Evolutionary conservation across 139 green algal genomes (phyloP), one percentile per base, ranked within the genome.

Genomic region (Volvox reticuliferus): DNA sequence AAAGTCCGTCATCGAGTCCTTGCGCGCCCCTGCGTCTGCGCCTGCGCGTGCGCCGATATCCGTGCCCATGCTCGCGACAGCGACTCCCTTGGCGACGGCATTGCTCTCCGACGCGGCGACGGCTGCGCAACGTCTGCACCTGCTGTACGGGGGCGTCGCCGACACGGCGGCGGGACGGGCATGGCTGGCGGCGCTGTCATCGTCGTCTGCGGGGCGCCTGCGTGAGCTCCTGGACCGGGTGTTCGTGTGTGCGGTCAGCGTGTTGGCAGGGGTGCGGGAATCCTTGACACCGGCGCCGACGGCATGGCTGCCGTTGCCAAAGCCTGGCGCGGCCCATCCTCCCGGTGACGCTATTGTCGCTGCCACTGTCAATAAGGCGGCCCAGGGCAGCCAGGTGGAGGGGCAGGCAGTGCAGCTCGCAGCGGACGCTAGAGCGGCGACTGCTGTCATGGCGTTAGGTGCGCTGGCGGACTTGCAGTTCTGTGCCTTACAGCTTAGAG

Each of bases 391-490:
- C 24, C 81, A 3, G 0, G 55, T 32, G 80, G 17, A 18, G 50
- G 16, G 26, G 18, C 28, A 61, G 26, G 21, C 3, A 1, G 80
- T 5, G 50, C 44, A 55, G 44, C 44, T 55, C 9, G 44, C 44
- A 55, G 44, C 30, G 1, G 86, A 73, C 24, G 73, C 32, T 9
- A 28, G 2, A 2, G 13, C 2, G 3, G 21, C 9, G 28, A 33
- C 30, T 13, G 33, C 76, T 9, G 76, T 32, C 19, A 63, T 33
- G 61, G 62, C 73, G 24, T 68, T 91, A 2, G 87, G 61, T 0
- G 76, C 35, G 3, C 76, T 86, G 24, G 61, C 87, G 16, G 87
- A 91, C 76, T 1, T 91, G 33, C 87, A 91, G 62, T 91, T 91
- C 75, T 86, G 76, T 13, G 61, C 22, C 3, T 14, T 91, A 28